These are phyloP conservation scores for Phytopythium aichiense DNA, from an alignment of 352 stramenopile genomes.

Conservation along the genomic window DNA sequence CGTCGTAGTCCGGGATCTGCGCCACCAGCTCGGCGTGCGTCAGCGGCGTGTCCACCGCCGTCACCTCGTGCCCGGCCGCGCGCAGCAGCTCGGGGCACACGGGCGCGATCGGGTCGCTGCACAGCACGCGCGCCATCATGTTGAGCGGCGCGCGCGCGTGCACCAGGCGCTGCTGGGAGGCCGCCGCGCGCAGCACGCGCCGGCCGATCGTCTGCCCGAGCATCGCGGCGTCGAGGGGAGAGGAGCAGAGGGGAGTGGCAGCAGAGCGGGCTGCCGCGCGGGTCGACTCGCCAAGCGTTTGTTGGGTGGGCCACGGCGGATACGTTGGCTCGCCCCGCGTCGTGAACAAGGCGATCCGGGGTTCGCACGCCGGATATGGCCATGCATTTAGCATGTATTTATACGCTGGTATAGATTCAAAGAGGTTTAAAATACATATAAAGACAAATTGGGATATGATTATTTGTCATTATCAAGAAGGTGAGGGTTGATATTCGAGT, in stretches of 20 bases:
- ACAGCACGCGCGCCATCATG: slow-evolving; percentile 82
- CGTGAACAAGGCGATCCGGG: not conserved
- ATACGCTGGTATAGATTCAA: not conserved
- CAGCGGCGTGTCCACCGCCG: slow-evolving; percentile 36
- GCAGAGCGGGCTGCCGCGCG: too few relatives aligned
- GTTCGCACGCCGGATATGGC: not conserved
- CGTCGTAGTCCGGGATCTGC: slow-evolving; percentile 82
- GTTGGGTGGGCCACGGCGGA: not conserved
- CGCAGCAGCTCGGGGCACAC: slow-evolving; percentile 77
- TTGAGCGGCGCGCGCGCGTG: slow-evolving; percentile 33
- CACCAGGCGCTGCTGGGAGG: slow-evolving; percentile 1
- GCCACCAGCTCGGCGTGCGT: slow-evolving; percentile 60
- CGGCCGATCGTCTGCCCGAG: slow-evolving; percentile 5
- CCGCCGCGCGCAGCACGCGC: not conserved
- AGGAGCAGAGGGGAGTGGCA: too few relatives aligned
- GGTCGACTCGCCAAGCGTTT: not conserved
- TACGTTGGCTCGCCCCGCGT: not conserved
- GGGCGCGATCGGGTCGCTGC: slow-evolving; percentile 84
- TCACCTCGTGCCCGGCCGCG: slow-evolving; percentile 82
- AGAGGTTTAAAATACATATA: not conserved
- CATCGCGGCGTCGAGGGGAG: not conserved
- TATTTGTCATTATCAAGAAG: too few relatives aligned
- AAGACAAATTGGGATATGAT: not conserved
- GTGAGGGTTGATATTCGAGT: too few relatives aligned
- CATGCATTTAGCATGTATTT: not conserved